Percentiles rank a stretch among this genome's conserved stretches.
These are phyloP conservation scores for Nemania diffusa DNA, from an alignment of 2,329 filamentous ascomycete species.

Conservation along the genomic window DNA sequence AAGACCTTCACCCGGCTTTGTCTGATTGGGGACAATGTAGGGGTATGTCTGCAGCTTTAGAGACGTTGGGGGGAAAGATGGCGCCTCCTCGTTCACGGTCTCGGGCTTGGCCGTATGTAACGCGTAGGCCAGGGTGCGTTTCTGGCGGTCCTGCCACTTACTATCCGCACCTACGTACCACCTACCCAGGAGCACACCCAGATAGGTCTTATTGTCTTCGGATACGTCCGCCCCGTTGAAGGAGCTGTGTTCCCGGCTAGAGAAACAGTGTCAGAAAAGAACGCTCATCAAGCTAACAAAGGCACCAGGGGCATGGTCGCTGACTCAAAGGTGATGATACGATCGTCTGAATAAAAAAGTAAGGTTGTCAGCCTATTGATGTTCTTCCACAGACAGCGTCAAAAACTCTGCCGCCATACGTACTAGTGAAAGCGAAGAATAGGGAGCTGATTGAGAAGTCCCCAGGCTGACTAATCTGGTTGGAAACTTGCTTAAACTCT, in stretches of 20 bases:
- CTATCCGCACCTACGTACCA: neutral
- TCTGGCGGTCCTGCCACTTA: conserved; percentile 4
- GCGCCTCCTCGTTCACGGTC: conserved; percentile 1
- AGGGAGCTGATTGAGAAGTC: conserved; percentile 4
- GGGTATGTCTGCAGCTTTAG: neutral
- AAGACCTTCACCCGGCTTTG: neutral
- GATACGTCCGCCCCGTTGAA: conserved; percentile 7
- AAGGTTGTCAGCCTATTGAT: conserved; percentile 7
- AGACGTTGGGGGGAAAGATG: conserved; percentile 5
- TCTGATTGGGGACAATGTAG: conserved; percentile 1
- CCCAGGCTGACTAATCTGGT: conserved; percentile 4
- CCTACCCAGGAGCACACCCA: conserved; percentile 1
- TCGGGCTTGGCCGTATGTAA: conserved; percentile 1
- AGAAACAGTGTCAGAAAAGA: conserved; percentile 5
- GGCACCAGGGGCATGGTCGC: conserved; percentile 1
- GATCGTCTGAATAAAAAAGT: conserved; percentile 1
- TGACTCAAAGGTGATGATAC: conserved; percentile 5
- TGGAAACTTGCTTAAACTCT: neutral
- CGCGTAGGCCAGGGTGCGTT: neutral
- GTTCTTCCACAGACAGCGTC: conserved; percentile 6
- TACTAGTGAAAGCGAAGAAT: conserved; percentile 7
- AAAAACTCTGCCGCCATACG: conserved; percentile 4
- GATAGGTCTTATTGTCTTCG: neutral
- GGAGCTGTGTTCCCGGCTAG: neutral
- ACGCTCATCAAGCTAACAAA: conserved; percentile 1